Percentiles rank a stretch among this genome's conserved stretches.
Conservation (phyloP, 2,329 filamentous ascomycete genomes). For the Ascochyta rabiei region DNA sequence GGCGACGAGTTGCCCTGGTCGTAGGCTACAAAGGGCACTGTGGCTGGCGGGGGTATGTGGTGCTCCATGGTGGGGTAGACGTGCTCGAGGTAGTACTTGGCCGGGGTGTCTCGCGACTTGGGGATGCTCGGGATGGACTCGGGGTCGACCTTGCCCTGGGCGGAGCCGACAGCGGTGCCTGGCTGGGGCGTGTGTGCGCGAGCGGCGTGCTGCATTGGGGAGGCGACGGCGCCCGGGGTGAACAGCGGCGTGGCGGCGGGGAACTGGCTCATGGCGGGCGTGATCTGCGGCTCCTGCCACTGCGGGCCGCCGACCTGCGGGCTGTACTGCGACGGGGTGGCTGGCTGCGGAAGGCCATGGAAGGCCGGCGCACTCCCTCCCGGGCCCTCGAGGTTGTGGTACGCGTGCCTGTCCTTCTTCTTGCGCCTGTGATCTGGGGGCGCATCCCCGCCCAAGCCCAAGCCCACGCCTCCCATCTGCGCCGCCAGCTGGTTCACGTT, state of each 20-base stretch:
- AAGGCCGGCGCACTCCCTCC: conserved; percentile 70
- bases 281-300: conserved; percentile 51
- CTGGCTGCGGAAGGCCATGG: conserved; percentile 68
- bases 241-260: conserved; percentile 64
- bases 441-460: conserved; percentile 45
- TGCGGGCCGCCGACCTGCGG: conserved; percentile 43
- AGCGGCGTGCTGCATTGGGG: conserved; percentile 47
- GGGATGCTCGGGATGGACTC: conserved; percentile 95
- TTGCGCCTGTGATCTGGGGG: conserved; percentile 61
- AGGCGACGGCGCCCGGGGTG: conserved; percentile 46
- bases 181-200: conserved; percentile 31
- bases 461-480: conserved; percentile 37
- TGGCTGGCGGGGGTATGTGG: conserved; percentile 86
- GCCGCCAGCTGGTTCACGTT: conserved; percentile 41
- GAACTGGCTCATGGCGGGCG: conserved; percentile 64
- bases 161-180: conserved; percentile 59
- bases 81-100: conserved; percentile 83
- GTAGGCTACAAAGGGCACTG: conserved; percentile 87
- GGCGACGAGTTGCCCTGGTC: conserved; percentile 97
- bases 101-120: conserved; percentile 77
- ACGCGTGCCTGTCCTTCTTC: conserved; percentile 95
- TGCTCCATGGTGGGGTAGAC: conserved; percentile 96
- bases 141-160: conserved; percentile 79
- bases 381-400: conserved; percentile 81
- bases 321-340: conserved; percentile 61